A percentile compares a stretch with the other conserved stretches of the same genome.
phyloP scores from a whole-genome alignment of 2,329 filamentous ascomycete genomes.

The Aspergillus pseudotamarii region DNA sequence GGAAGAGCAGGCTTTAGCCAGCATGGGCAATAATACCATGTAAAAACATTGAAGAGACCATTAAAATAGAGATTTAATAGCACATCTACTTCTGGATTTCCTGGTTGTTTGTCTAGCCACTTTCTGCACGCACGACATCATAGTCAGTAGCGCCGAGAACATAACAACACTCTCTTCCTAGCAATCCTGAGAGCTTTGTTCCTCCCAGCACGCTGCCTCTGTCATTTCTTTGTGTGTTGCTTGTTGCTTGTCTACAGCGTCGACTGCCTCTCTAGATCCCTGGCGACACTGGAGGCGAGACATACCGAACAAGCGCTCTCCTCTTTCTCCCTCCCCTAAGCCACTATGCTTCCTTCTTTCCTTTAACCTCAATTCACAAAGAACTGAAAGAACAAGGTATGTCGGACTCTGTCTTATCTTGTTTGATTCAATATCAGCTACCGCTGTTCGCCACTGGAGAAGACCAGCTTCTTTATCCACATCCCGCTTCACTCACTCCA shows the following conservation, averaged over 20 bases:
- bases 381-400: not conserved
- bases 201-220: not conserved
- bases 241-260: not conserved
- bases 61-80: slow-evolving; percentile 5
- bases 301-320: not conserved
- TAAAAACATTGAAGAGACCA: not conserved
- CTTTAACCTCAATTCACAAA: not conserved
- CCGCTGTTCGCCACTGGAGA: not conserved
- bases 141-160: not conserved
- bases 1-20: not conserved
- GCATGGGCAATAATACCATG: slow-evolving; percentile 1
- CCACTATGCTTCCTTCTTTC: not conserved
- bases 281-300: not conserved
- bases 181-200: not conserved
- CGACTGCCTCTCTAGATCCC: not conserved
- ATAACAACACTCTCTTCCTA: not conserved
- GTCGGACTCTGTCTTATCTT: not conserved
- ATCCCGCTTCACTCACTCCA: not conserved
- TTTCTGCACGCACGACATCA: not conserved
- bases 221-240: not conserved
- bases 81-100: not conserved
- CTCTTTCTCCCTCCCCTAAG: not conserved
- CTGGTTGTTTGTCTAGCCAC: not conserved
- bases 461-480: not conserved
- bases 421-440: not conserved